phyloP scores from a whole-genome alignment of 2,329 filamentous ascomycete genomes.

The Phoma sp. region DNA sequence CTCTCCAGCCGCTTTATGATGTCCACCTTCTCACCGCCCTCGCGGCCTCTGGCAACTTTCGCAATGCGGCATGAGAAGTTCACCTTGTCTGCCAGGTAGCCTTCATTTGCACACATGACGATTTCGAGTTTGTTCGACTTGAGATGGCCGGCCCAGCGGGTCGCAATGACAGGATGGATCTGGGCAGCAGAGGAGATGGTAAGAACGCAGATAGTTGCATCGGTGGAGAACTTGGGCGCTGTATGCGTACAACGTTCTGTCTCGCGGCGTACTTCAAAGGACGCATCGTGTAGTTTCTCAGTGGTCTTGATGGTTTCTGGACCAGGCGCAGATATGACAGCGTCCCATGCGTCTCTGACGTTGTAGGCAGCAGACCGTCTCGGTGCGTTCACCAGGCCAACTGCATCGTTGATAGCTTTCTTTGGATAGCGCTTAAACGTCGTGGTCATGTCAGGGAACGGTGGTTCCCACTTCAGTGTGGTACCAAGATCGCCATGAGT shows the following conservation, averaged over 20 bases:
- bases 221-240: slow-evolving; percentile 68
- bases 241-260: slow-evolving; percentile 68
- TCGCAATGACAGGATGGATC: slow-evolving; percentile 72
- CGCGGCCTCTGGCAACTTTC: slow-evolving; percentile 60
- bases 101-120: slow-evolving; percentile 71
- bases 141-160: slow-evolving; percentile 69
- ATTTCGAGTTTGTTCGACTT: slow-evolving; percentile 67
- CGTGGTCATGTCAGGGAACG: slow-evolving; percentile 70
- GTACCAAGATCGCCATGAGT: slow-evolving; percentile 73
- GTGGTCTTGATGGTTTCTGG: slow-evolving; percentile 63
- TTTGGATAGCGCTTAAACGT: slow-evolving; percentile 69
- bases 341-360: slow-evolving; percentile 67
- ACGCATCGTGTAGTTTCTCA: slow-evolving; percentile 59
- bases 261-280: slow-evolving; percentile 67
- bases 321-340: slow-evolving; percentile 59
- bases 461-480: slow-evolving; percentile 69
- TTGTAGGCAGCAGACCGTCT: slow-evolving; percentile 68
- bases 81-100: slow-evolving; percentile 68
- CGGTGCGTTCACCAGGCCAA: slow-evolving; percentile 71
- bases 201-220: slow-evolving; percentile 69
- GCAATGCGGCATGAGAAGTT: slow-evolving; percentile 73
- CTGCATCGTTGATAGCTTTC: slow-evolving; percentile 68
- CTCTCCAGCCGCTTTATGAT: slow-evolving; percentile 66
- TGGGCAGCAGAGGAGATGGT: slow-evolving; percentile 67
- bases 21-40: slow-evolving; percentile 62